Evolutionary conservation across 805 yeast genomes (phyloP).

Genomic region (Candida taoyuanica): DNA sequence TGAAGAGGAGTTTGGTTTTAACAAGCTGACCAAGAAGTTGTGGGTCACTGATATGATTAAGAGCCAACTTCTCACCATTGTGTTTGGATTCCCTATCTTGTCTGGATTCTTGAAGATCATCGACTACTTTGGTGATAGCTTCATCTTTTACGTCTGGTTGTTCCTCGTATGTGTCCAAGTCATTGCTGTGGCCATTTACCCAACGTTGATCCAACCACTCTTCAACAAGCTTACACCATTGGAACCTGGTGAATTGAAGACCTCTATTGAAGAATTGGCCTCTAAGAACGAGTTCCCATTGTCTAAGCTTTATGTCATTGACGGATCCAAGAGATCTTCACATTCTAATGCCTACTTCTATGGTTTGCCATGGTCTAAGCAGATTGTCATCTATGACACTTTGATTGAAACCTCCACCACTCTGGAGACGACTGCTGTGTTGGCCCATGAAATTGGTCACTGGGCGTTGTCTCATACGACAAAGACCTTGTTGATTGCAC

Average conservation of each 20-base stretch:
- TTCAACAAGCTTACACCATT: conserved; percentile 90
- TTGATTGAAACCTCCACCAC: conserved; percentile 74
- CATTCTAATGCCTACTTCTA: conserved; percentile 96
- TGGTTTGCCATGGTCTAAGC: conserved; percentile 96
- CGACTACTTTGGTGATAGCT: conserved; percentile 71
- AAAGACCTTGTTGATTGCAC: conserved; percentile 63
- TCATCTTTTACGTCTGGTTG: conserved; percentile 74
- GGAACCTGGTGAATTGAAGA: conserved; percentile 83
- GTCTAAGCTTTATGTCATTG: conserved; percentile 79
- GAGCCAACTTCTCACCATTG: conserved; percentile 45
- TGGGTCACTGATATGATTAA: conserved; percentile 76
- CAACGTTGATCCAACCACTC: conserved; percentile 84
- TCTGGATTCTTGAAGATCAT: conserved; percentile 78
- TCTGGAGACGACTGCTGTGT: conserved; percentile 84
- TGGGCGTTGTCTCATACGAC: conserved; percentile 90
- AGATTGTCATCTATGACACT: conserved; percentile 91
- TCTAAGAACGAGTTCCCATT: conserved; percentile 76
- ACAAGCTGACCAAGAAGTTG: conserved; percentile 68
- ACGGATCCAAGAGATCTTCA: conserved; percentile 94
- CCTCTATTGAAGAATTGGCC: conserved; percentile 78
- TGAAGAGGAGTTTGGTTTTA: conserved; percentile 92
- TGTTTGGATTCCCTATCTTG: conserved; percentile 67
- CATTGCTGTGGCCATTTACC: conserved; percentile 68
- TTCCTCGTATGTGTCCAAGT: conserved; percentile 71
- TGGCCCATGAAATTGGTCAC: conserved; percentile 99